Evolutionary conservation across 805 yeast genomes (phyloP).

Genomic region (Metschnikowia corniflorae): DNA sequence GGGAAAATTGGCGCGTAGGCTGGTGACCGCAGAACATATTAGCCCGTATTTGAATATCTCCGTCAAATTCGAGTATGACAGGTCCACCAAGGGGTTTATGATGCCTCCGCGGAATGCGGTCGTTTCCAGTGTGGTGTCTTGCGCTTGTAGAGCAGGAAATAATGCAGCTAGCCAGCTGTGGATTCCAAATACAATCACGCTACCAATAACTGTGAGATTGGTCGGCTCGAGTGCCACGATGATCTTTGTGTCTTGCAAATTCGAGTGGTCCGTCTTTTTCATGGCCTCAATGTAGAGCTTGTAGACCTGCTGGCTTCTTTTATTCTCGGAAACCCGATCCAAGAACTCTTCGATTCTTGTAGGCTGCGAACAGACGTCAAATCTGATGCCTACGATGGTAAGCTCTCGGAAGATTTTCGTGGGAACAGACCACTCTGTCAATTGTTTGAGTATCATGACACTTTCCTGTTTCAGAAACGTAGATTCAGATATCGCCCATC

Average conservation of each 20-base stretch:
- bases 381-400: constrained; percentile 54
- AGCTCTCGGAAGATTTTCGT: constrained; percentile 51
- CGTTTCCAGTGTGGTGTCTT: constrained; percentile 21
- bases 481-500: constrained; percentile 34
- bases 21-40: constrained; percentile 42
- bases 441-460: constrained; percentile 40
- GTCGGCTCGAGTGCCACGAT: constrained; percentile 54
- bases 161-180: constrained; percentile 42
- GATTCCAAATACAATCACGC: constrained; percentile 46
- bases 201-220: constrained; percentile 50
- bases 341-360: constrained; percentile 42
- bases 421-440: constrained; percentile 50
- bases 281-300: constrained; percentile 38
- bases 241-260: constrained; percentile 39
- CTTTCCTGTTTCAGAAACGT: constrained; percentile 22
- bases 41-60: constrained; percentile 55
- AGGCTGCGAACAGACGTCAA: constrained; percentile 49
- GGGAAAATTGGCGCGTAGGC: constrained; percentile 22
- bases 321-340: constrained; percentile 18
- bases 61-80: constrained; percentile 48
- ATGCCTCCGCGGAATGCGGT: constrained; percentile 43
- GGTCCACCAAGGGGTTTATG: constrained; percentile 51
- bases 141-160: constrained; percentile 49
- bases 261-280: constrained; percentile 24
- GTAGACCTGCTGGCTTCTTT: constrained; percentile 20